phyloP scores from a whole-genome alignment of 805 yeast genomes.

The Blastobotrys terrestris region DNA sequence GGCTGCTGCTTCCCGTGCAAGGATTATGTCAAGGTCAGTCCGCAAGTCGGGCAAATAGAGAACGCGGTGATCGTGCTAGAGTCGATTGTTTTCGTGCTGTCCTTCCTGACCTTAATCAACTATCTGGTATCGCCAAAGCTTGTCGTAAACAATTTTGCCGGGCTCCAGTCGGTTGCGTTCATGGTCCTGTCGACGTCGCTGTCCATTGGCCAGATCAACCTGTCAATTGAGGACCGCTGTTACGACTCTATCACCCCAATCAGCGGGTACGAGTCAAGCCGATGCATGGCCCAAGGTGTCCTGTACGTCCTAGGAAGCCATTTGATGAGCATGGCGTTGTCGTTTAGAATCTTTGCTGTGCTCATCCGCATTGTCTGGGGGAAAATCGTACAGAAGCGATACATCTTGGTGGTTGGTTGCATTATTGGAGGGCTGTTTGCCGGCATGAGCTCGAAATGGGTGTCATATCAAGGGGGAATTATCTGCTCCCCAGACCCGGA shows the following conservation, averaged over 20 bases:
- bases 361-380: background rate
- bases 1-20: background rate
- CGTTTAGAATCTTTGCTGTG: background rate
- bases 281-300: constrained; percentile 9
- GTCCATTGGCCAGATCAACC: background rate
- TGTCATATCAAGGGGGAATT: background rate
- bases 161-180: constrained; percentile 7
- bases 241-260: constrained; percentile 4
- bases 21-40: background rate
- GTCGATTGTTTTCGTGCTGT: constrained; percentile 2
- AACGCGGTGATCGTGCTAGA: constrained; percentile 1
- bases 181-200: constrained; percentile 3
- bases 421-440: background rate
- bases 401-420: background rate
- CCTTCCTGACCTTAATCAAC: background rate
- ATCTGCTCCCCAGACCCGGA: background rate
- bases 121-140: constrained; percentile 3
- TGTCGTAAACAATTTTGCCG: constrained; percentile 7
- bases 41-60: background rate
- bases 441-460: constrained; percentile 1
- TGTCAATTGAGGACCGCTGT: background rate
- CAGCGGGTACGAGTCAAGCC: constrained; percentile 1
- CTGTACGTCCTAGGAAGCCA: constrained; percentile 5
- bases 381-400: background rate
- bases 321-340: constrained; percentile 1